Evolutionary conservation across 768 basidiomycete genomes (phyloP).

Genomic region (Collybia nuda): DNA sequence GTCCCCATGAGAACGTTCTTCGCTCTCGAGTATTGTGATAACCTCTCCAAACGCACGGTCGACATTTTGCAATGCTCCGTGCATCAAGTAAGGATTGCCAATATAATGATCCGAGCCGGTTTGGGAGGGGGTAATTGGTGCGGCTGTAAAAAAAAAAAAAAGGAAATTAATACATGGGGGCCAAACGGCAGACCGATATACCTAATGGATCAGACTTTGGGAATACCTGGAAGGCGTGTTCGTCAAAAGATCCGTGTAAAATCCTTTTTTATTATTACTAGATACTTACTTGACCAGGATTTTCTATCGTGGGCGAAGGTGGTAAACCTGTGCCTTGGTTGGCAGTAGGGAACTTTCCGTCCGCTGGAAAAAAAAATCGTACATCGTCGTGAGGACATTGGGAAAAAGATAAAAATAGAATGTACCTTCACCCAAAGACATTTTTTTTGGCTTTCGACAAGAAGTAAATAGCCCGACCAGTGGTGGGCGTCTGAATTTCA

Average conservation of each 20-base stretch:
- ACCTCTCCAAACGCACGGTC: slow-evolving; percentile 42
- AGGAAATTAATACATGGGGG: background rate
- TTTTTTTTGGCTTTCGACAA: slow-evolving; percentile 7
- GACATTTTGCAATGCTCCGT: slow-evolving; percentile 39
- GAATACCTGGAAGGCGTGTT: slow-evolving; percentile 35
- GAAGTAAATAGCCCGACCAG: background rate
- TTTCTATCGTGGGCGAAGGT: slow-evolving; percentile 45
- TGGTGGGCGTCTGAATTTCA: too few species aligned
- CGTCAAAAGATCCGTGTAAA: background rate
- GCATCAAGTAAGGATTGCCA: slow-evolving; percentile 49
- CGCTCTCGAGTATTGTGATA: slow-evolving; percentile 42
- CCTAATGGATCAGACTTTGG: slow-evolving; percentile 44
- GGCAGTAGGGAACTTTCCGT: slow-evolving; percentile 40
- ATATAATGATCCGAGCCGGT: slow-evolving; percentile 26
- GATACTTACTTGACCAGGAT: slow-evolving; percentile 41
- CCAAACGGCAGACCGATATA: slow-evolving; percentile 9
- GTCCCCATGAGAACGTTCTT: slow-evolving; percentile 34
- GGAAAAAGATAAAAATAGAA: background rate
- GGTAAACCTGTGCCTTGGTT: slow-evolving; percentile 32
- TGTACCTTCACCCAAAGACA: slow-evolving; percentile 28
- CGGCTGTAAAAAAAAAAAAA: slow-evolving; percentile 2
- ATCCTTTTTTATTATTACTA: background rate
- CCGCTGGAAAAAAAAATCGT: slow-evolving; percentile 14
- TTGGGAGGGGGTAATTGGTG: slow-evolving; percentile 19
- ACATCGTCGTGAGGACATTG: background rate